Evolutionary conservation across 306 rosid genomes (phyloP).

Genomic region (Prunus salicina): DNA sequence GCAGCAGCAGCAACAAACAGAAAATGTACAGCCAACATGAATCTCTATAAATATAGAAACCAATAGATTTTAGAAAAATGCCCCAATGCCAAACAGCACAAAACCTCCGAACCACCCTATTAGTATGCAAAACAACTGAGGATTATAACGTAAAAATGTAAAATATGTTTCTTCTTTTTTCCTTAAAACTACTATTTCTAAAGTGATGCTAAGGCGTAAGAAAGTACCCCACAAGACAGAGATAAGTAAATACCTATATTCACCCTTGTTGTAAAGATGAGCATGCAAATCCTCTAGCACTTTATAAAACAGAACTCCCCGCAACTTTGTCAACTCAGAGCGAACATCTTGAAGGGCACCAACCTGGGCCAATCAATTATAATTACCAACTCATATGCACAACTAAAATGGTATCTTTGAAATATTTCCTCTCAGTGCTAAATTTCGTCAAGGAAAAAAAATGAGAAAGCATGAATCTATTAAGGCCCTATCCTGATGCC

Average conservation of each 20-base stretch:
- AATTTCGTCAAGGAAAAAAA: slow-evolving; percentile 6
- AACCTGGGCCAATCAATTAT: slow-evolving; percentile 54
- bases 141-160: not conserved
- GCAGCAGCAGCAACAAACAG: not conserved
- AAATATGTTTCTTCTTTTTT: not conserved
- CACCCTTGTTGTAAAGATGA: slow-evolving; percentile 95
- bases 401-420: slow-evolving; percentile 10
- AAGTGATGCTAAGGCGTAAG: not conserved
- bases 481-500: not conserved
- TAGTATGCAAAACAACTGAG: not conserved
- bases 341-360: slow-evolving; percentile 99
- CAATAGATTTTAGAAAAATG: not conserved
- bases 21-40: not conserved
- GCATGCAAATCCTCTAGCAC: slow-evolving; percentile 94
- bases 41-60: not conserved
- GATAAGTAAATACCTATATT: slow-evolving; percentile 67
- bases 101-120: not conserved
- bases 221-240: slow-evolving; percentile 3
- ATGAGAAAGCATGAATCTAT: not conserved
- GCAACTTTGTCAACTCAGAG: slow-evolving; percentile 83
- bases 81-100: not conserved
- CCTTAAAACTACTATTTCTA: slow-evolving; percentile 4
- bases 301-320: slow-evolving; percentile 86
- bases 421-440: not conserved
- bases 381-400: slow-evolving; percentile 18